Evolutionary conservation across 805 yeast species (phyloP).

Genomic region (Metschnikowia aberdeeniae): DNA sequence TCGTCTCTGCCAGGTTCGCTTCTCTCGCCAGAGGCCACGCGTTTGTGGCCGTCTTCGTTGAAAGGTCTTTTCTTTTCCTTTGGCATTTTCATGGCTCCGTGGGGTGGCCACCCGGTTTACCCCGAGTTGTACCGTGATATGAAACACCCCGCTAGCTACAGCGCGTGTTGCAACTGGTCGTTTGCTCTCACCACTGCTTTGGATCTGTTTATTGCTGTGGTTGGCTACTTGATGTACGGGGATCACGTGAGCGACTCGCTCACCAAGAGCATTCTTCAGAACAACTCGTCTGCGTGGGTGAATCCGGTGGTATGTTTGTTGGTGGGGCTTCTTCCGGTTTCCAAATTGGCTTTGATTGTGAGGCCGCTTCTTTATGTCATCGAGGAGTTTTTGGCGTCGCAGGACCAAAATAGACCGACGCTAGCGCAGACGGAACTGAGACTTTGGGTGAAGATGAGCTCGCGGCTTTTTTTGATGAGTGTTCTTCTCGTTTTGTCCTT

Average conservation of each 20-base stretch:
- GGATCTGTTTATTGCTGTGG: constrained; percentile 57
- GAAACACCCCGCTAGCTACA: constrained; percentile 63
- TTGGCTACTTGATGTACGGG: constrained; percentile 84
- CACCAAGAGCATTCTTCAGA: constrained; percentile 67
- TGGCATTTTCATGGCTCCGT: constrained; percentile 71
- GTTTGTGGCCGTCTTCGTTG: constrained; percentile 29
- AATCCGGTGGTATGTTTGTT: constrained; percentile 26
- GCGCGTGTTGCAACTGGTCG: constrained; percentile 48
- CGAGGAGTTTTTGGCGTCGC: constrained; percentile 24
- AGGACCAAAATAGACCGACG: constrained; percentile 8
- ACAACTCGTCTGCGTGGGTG: constrained; percentile 67
- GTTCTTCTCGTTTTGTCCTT: constrained; percentile 22
- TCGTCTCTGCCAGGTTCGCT: constrained; percentile 52
- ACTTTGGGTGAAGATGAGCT: constrained; percentile 5
- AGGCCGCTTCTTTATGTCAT: constrained; percentile 38
- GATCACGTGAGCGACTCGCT: constrained; percentile 61
- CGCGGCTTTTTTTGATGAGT: constrained; percentile 24
- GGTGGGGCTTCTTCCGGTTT: constrained; percentile 39
- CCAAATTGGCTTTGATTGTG: constrained; percentile 37
- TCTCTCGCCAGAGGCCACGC: constrained; percentile 41
- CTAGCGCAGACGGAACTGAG: background rate
- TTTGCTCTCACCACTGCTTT: constrained; percentile 55
- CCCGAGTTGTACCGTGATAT: constrained; percentile 74
- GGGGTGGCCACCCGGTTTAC: constrained; percentile 82
- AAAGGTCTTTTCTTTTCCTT: constrained; percentile 45